Conservation (phyloP, 2,329 filamentous ascomycete species). For the Tolypocladium sp. region DNA sequence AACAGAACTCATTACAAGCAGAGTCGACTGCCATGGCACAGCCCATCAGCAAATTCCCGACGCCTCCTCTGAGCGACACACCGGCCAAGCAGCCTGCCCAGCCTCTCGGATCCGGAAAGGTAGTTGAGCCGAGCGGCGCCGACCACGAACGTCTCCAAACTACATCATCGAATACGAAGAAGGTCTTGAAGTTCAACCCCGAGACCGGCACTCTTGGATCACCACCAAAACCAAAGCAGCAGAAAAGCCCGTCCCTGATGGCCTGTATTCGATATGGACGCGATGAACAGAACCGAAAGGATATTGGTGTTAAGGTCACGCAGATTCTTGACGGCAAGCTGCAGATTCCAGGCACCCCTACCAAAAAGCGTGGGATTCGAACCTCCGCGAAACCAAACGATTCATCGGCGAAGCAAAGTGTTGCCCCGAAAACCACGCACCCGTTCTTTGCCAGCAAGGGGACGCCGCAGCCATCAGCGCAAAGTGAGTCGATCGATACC, state of each 20-base stretch:
- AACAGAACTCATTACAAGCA: background rate
- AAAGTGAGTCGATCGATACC: conserved; percentile 10
- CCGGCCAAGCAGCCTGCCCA: background rate
- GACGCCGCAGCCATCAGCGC: conserved; percentile 15
- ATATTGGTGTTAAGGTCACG: conserved; percentile 52
- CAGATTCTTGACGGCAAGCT: conserved; percentile 42
- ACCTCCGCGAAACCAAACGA: background rate
- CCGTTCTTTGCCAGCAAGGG: conserved; percentile 31
- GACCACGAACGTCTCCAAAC: conserved; percentile 1
- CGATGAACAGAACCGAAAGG: conserved; percentile 31
- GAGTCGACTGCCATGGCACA: background rate
- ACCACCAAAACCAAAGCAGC: conserved; percentile 45
- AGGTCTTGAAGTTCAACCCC: conserved; percentile 46
- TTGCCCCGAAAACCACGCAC: conserved; percentile 24
- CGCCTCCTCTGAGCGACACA: conserved; percentile 8
- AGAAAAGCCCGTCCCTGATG: conserved; percentile 26
- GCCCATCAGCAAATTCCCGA: conserved; percentile 1
- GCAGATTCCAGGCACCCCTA: conserved; percentile 13
- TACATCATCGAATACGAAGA: conserved; percentile 20
- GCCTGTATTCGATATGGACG: conserved; percentile 52
- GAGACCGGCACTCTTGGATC: conserved; percentile 55
- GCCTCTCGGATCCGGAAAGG: background rate
- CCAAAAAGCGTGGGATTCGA: conserved; percentile 6
- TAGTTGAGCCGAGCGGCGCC: background rate
- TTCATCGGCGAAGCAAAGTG: conserved; percentile 8